Conservation (phyloP, 1,284 basidiomycete genomes). For the Boletus smithii region DNA sequence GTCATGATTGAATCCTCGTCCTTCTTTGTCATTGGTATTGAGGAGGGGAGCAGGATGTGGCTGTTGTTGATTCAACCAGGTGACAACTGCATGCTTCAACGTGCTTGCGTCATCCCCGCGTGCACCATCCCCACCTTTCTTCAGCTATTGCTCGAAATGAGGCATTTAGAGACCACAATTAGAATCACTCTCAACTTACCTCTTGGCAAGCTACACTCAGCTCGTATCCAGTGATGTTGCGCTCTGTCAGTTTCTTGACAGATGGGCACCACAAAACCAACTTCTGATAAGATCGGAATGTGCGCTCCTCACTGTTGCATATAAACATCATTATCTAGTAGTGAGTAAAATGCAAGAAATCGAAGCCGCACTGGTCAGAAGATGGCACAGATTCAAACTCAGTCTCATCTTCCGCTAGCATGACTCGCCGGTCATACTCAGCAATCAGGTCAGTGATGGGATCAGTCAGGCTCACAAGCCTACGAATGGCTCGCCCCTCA, state of each 20-base stretch:
- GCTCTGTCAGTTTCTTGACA: background rate
- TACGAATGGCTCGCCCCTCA: conserved; percentile 9
- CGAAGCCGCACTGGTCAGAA: background rate
- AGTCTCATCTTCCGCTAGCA: background rate
- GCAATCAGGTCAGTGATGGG: conserved; percentile 6
- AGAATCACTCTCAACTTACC: background rate
- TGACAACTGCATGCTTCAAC: conserved; percentile 13
- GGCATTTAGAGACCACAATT: background rate
- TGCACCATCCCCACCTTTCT: conserved; percentile 14
- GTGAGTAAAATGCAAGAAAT: background rate
- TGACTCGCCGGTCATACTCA: conserved; percentile 5
- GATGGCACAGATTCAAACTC: background rate
- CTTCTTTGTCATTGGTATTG: background rate
- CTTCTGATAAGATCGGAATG: conserved; percentile 12
- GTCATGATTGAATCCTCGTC: conserved; percentile 27
- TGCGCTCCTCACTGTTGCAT: conserved; percentile 4
- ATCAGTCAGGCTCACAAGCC: conserved; percentile 8
- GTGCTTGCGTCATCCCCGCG: conserved; percentile 20
- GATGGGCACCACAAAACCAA: conserved; percentile 8
- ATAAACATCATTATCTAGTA: background rate
- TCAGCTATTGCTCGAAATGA: conserved; percentile 6
- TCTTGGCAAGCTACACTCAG: background rate
- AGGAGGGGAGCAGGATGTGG: conserved; percentile 11
- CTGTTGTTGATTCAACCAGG: conserved; percentile 21
- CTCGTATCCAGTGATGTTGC: background rate